phyloP scores from a whole-genome alignment of 2,329 filamentous ascomycete species.

The Diaporthe australafricana region DNA sequence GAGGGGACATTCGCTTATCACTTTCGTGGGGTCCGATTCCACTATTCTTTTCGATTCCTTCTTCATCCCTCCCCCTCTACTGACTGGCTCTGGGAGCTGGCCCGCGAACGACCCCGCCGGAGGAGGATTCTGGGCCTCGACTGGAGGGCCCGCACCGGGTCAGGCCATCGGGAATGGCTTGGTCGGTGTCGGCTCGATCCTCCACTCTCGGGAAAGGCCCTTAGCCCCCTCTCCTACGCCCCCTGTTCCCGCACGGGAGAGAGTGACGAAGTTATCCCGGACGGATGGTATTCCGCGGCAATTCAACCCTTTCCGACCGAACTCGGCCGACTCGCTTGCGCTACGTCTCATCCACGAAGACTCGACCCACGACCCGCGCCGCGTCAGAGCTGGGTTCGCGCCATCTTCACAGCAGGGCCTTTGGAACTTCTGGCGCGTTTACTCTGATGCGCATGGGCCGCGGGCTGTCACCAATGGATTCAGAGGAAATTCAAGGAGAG shows the following conservation, averaged over 20 bases:
- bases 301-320: conserved; percentile 12
- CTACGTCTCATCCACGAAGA: neutral
- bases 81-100: conserved; percentile 27
- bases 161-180: conserved; percentile 29
- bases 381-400: conserved; percentile 17
- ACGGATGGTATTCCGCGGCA: conserved; percentile 3
- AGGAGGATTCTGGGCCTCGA: conserved; percentile 7
- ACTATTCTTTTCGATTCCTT: neutral
- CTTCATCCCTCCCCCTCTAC: neutral
- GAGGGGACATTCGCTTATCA: neutral
- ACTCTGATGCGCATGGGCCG: neutral
- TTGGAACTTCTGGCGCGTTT: conserved; percentile 3
- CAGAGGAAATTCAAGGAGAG: neutral
- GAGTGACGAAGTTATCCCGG: neutral
- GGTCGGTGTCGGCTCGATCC: neutral
- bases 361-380: neutral
- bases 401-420: neutral
- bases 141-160: neutral
- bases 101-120: conserved; percentile 1
- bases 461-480: neutral
- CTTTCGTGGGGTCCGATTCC: neutral
- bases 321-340: neutral
- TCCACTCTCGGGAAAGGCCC: neutral
- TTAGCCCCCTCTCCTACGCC: neutral
- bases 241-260: neutral